Percentiles rank a stretch among this genome's conserved stretches.
These are phyloP conservation scores for Orbilia brochopaga DNA, from an alignment of 2,329 filamentous ascomycete species.

Conservation along the genomic window DNA sequence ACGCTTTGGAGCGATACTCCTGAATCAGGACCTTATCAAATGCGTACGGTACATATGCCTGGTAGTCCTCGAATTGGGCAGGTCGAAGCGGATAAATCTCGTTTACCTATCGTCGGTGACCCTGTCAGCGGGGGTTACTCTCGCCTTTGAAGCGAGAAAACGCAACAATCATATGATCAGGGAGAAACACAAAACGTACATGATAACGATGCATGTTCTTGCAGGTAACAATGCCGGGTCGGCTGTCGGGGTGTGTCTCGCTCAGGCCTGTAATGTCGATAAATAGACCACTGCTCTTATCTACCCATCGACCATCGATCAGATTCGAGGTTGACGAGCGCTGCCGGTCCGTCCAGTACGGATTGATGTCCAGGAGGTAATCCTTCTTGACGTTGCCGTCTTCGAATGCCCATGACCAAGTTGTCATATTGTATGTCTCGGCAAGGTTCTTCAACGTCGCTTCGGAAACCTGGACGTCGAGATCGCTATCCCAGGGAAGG, in stretches of 20 bases:
- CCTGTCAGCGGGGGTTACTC: conserved; percentile 15
- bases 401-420: conserved; percentile 61
- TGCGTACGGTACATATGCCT: conserved; percentile 71
- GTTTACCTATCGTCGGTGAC: conserved; percentile 58
- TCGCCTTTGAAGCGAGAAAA: conserved; percentile 4
- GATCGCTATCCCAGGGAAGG: conserved; percentile 61
- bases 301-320: conserved; percentile 85
- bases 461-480: conserved; percentile 78
- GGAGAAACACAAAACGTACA: conserved; percentile 20
- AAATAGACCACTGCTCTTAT: conserved; percentile 75
- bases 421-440: conserved; percentile 71
- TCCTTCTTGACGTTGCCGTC: conserved; percentile 60
- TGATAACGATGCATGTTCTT: conserved; percentile 78
- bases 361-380: conserved; percentile 80
- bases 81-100: conserved; percentile 78
- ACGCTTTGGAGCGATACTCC: conserved; percentile 69
- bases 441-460: conserved; percentile 71
- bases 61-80: conserved; percentile 75
- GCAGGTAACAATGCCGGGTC: conserved; percentile 74
- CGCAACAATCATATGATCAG: too few species aligned
- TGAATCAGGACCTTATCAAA: conserved; percentile 70
- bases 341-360: conserved; percentile 68
- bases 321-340: conserved; percentile 75
- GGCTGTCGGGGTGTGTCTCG: conserved; percentile 67
- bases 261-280: conserved; percentile 81